These are phyloP conservation scores for Leishmania tropica DNA, from an alignment of 208 protist species.

Conservation along the genomic window DNA sequence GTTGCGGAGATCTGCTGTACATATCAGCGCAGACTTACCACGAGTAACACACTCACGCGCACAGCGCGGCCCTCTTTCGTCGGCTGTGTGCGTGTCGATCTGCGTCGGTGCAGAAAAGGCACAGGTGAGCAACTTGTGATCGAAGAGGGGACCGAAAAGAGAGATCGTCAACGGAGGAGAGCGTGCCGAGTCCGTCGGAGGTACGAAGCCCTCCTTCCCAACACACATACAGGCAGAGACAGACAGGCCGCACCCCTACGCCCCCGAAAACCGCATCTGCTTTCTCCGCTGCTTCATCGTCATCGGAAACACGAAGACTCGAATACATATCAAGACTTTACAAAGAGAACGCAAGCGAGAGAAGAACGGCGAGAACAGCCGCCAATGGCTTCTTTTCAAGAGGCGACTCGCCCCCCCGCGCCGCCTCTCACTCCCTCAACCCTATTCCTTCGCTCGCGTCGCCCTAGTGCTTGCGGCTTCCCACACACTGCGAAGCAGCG, in stretches of 20 bases:
- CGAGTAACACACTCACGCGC: neutral
- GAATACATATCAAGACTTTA: neutral
- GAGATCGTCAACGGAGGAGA: neutral
- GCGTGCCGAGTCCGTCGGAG: neutral
- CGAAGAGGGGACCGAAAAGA: neutral
- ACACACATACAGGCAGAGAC: neutral
- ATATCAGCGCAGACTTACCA: neutral
- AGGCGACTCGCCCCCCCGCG: neutral
- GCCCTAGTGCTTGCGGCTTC: slow-evolving; percentile 7
- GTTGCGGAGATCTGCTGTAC: slow-evolving; percentile 3
- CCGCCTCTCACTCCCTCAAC: neutral
- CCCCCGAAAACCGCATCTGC: neutral
- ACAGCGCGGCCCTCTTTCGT: neutral
- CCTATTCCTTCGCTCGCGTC: neutral
- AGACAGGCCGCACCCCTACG: neutral
- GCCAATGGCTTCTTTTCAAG: neutral
- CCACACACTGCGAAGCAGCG: slow-evolving; percentile 16
- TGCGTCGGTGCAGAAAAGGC: neutral
- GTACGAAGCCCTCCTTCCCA: neutral
- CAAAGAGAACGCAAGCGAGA: neutral
- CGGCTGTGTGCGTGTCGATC: neutral
- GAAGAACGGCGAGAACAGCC: neutral
- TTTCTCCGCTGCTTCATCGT: neutral
- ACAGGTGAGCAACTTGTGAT: neutral
- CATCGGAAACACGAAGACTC: neutral